phyloP scores from a whole-genome alignment of 306 rosid genomes.

The Lathyrus aphaca region DNA sequence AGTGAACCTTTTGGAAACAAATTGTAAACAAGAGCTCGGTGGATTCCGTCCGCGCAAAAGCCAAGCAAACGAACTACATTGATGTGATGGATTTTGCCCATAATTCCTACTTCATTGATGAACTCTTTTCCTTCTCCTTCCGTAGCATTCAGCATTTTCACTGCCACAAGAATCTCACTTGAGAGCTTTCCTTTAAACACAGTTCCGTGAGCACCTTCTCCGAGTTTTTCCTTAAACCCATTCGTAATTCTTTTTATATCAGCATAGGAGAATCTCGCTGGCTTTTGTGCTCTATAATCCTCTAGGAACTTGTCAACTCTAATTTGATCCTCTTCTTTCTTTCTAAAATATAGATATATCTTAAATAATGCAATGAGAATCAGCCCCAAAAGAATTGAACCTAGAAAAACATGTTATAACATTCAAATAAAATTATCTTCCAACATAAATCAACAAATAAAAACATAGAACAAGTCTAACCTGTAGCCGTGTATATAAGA shows the following conservation, averaged over 20 bases:
- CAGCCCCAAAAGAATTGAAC: constrained; percentile 7
- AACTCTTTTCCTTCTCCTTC: too few species aligned
- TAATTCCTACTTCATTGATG: too few species aligned
- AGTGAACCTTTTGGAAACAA: not conserved
- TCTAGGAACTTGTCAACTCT: too few species aligned
- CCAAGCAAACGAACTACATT: constrained; percentile 5
- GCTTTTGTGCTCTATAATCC: too few species aligned
- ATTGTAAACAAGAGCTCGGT: constrained; percentile 14
- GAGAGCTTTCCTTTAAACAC: constrained; percentile 18
- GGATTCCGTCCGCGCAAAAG: not conserved
- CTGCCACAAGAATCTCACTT: not conserved
- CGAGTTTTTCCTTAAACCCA: not conserved
- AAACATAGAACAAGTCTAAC: not conserved
- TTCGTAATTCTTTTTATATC: too few species aligned
- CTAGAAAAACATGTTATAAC: not conserved
- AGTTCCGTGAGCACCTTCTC: constrained; percentile 13
- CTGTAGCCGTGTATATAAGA: constrained; percentile 9
- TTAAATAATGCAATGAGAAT: not conserved
- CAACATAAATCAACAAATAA: not conserved
- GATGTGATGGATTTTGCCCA: constrained; percentile 28
- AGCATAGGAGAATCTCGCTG: too few species aligned
- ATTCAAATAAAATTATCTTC: not conserved
- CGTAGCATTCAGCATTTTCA: not conserved
- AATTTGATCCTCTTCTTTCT: constrained; percentile 23
- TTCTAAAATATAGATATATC: not conserved